A percentile compares a stretch with the other conserved stretches of the same genome.
Conservation (phyloP, 805 yeast genomes). For the Cyberlindnera mrakii region DNA sequence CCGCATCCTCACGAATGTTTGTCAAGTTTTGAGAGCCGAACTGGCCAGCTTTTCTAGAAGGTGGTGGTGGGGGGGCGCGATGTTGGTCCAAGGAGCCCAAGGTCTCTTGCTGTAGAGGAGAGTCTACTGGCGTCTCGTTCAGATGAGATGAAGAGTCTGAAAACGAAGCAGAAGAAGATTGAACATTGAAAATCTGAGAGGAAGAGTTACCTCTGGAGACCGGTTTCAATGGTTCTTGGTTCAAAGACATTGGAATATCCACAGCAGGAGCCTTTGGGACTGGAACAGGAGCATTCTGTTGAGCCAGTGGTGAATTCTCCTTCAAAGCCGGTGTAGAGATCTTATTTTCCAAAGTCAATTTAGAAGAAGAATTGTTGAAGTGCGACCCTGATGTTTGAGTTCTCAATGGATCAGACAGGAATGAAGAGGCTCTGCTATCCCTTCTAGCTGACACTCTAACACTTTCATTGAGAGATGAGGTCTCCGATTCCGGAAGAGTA, state of each 20-base stretch:
- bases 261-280: neutral
- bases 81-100: constrained; percentile 22
- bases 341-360: constrained; percentile 1
- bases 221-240: constrained; percentile 32
- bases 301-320: constrained; percentile 6
- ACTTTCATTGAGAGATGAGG: constrained; percentile 18
- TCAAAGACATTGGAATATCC: constrained; percentile 22
- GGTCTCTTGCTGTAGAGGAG: constrained; percentile 31
- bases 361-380: constrained; percentile 7
- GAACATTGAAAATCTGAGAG: constrained; percentile 1
- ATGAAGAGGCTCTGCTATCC: constrained; percentile 18
- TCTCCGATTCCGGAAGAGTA: constrained; percentile 21
- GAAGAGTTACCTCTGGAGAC: constrained; percentile 22
- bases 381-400: constrained; percentile 5
- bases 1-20: constrained; percentile 28
- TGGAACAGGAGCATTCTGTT: neutral
- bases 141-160: constrained; percentile 12
- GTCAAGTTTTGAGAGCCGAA: constrained; percentile 17
- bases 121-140: constrained; percentile 9
- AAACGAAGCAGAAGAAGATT: constrained; percentile 10
- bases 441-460: constrained; percentile 9
- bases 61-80: constrained; percentile 51
- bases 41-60: constrained; percentile 40
- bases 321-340: constrained; percentile 3
- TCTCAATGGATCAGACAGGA: constrained; percentile 7